Conservation (phyloP, 129 eudicot species). For the Dittrichia graveolens region DNA sequence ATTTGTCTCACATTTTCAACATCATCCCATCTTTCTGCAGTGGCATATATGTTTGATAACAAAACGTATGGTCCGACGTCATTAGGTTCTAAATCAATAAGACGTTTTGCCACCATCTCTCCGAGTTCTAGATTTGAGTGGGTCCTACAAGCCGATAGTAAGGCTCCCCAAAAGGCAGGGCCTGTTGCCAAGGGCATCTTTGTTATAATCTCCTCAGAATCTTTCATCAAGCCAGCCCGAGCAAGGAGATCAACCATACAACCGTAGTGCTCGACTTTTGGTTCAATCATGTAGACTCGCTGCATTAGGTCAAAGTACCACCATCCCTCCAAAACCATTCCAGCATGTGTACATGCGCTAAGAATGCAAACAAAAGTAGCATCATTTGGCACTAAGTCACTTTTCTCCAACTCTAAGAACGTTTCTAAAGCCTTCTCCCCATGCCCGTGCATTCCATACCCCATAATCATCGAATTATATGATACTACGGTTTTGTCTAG, state of each 20-base stretch:
- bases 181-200: constrained; percentile 46
- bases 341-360: constrained; percentile 65
- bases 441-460: constrained; percentile 64
- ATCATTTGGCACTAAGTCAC: constrained; percentile 57
- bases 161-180: constrained; percentile 64
- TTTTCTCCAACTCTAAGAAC: constrained; percentile 53
- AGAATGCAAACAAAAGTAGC: constrained; percentile 66
- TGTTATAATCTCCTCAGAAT: constrained; percentile 53
- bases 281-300: constrained; percentile 62
- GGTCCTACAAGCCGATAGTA: constrained; percentile 62
- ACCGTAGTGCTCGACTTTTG: constrained; percentile 70
- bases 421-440: constrained; percentile 67
- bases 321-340: constrained; percentile 79
- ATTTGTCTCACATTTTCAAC: constrained; percentile 54
- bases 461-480: constrained; percentile 81
- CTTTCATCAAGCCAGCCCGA: constrained; percentile 58
- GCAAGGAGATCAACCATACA: constrained; percentile 77
- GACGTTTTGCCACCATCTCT: constrained; percentile 60
- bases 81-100: constrained; percentile 55
- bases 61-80: constrained; percentile 65
- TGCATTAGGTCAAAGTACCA: constrained; percentile 69
- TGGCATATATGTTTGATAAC: constrained; percentile 69
- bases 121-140: constrained; percentile 63
- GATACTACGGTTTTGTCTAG: constrained; percentile 59
- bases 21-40: constrained; percentile 63